Conservation (phyloP, 2,329 filamentous ascomycete genomes). For the Colletotrichum endophyticum region DNA sequence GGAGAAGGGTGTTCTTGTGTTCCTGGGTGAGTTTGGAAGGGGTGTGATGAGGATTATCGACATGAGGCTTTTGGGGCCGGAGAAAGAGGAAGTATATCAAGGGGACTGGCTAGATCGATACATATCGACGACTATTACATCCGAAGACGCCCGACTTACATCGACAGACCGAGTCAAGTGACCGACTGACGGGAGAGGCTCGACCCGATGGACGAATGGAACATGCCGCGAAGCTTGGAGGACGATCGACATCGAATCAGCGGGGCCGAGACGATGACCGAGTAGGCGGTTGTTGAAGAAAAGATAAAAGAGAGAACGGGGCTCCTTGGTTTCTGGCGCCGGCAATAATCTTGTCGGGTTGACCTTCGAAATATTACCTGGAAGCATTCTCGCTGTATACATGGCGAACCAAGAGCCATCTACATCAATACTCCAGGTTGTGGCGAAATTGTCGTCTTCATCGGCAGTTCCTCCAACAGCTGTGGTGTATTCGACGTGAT, state of each 20-base stretch:
- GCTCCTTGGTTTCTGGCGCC: too few relatives aligned
- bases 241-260: rapidly evolving
- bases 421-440: background rate
- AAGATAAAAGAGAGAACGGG: too few relatives aligned
- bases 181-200: background rate
- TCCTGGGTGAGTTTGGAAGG: too few relatives aligned
- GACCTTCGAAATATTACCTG: too few relatives aligned
- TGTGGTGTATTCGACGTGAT: rapidly evolving
- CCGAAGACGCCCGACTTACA: background rate
- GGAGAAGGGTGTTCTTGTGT: background rate
- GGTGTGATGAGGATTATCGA: too few relatives aligned
- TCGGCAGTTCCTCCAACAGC: background rate
- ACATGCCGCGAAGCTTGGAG: rapidly evolving
- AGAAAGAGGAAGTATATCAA: background rate
- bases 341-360: too few relatives aligned
- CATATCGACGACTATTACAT: background rate
- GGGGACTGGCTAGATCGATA: too few relatives aligned
- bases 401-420: too few relatives aligned
- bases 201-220: rapidly evolving
- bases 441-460: background rate
- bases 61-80: too few relatives aligned
- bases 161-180: rapidly evolving
- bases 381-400: too few relatives aligned
- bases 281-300: too few relatives aligned
- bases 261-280: too few relatives aligned